These are phyloP conservation scores for Calonectria pseudoreteaudii DNA, from an alignment of 2,329 filamentous ascomycete species.

Conservation along the genomic window DNA sequence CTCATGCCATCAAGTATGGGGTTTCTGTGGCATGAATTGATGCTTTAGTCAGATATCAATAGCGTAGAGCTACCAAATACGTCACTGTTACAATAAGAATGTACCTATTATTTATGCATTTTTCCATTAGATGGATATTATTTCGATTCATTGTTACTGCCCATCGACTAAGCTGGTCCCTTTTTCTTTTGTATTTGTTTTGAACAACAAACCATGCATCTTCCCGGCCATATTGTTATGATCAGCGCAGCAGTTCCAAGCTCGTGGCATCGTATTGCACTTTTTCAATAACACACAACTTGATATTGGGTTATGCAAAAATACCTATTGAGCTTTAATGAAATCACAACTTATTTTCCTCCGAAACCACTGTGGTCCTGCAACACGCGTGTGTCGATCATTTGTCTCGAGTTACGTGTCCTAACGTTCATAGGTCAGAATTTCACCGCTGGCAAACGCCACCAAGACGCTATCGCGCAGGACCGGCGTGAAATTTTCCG, in stretches of 20 bases:
- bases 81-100: too few relatives aligned
- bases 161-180: too few relatives aligned
- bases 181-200: too few relatives aligned
- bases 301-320: background rate
- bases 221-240: too few relatives aligned
- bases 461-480: background rate
- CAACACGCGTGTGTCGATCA: background rate
- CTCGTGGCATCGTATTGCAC: too few relatives aligned
- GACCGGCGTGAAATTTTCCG: background rate
- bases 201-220: too few relatives aligned
- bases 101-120: too few relatives aligned
- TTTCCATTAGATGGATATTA: too few relatives aligned
- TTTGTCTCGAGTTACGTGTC: background rate
- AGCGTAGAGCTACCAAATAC: too few relatives aligned
- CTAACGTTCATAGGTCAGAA: background rate
- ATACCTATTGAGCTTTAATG: background rate
- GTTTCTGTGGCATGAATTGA: background rate
- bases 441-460: background rate
- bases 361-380: background rate
- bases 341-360: background rate
- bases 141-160: too few relatives aligned
- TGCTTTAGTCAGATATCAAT: too few relatives aligned
- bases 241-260: too few relatives aligned
- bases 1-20: background rate
- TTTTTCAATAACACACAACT: background rate